Conservation (phyloP, 257 asterid genomes). For the Fraxinus pennsylvanica region DNA sequence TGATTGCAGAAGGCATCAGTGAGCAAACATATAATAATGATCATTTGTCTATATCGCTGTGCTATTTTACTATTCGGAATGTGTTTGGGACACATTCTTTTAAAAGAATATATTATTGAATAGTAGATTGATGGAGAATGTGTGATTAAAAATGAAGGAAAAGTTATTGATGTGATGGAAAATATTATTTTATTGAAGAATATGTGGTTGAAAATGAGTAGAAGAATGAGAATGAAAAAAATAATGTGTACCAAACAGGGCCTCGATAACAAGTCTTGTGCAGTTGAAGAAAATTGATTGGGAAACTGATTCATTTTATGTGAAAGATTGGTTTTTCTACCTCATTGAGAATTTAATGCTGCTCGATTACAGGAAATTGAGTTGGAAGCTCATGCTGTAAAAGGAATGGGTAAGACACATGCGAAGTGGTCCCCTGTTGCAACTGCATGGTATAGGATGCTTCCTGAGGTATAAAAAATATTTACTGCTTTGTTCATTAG, state of each 20-base stretch:
- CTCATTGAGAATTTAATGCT: conserved; percentile 16
- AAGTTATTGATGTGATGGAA: too few relatives aligned
- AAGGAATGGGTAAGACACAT: conserved; percentile 92
- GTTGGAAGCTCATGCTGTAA: conserved; percentile 96
- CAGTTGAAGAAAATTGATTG: background rate
- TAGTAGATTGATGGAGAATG: too few relatives aligned
- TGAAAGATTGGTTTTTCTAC: conserved; percentile 8
- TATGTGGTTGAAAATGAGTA: too few relatives aligned
- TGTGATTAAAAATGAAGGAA: too few relatives aligned
- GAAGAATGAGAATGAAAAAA: too few relatives aligned
- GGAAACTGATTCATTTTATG: background rate
- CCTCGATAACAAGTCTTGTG: background rate
- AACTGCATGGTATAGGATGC: conserved; percentile 99
- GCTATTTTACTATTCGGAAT: background rate
- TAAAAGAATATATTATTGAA: too few relatives aligned
- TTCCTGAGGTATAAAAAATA: conserved; percentile 71
- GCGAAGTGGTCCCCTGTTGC: conserved; percentile 99
- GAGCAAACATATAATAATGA: background rate
- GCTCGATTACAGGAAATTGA: conserved; percentile 72
- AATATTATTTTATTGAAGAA: too few relatives aligned
- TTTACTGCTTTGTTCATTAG: background rate
- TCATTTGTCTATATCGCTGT: background rate
- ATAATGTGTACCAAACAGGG: too few relatives aligned
- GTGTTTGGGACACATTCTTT: too few relatives aligned
- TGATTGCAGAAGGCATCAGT: conserved; percentile 7